phyloP scores from a whole-genome alignment of 768 basidiomycete genomes.

The Leccinum longicurvipes region DNA sequence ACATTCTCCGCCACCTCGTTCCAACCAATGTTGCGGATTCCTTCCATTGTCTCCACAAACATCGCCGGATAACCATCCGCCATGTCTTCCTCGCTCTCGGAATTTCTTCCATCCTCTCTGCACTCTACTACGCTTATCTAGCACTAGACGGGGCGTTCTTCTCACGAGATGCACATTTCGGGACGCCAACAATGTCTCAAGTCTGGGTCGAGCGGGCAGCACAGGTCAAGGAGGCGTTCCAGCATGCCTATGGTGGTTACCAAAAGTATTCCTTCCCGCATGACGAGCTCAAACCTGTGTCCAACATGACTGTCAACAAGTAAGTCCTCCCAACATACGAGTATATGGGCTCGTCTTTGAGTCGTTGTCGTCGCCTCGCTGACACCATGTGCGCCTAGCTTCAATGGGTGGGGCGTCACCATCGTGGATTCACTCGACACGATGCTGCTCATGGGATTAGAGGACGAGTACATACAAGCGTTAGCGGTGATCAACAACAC shows the following conservation, averaged over 20 bases:
- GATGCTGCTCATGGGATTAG: slow-evolving; percentile 74
- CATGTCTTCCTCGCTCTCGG: slow-evolving; percentile 16
- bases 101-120: slow-evolving; percentile 7
- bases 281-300: slow-evolving; percentile 60
- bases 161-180: neutral
- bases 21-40: neutral
- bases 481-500: slow-evolving; percentile 46
- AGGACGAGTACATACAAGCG: slow-evolving; percentile 66
- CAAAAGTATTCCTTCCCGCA: slow-evolving; percentile 56
- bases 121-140: slow-evolving; percentile 18
- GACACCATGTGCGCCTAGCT: slow-evolving; percentile 37
- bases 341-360: neutral
- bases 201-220: slow-evolving; percentile 53
- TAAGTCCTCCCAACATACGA: slow-evolving; percentile 29
- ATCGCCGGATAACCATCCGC: slow-evolving; percentile 9
- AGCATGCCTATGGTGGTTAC: slow-evolving; percentile 67
- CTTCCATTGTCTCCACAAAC: neutral
- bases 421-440: slow-evolving; percentile 83
- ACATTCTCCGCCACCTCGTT: slow-evolving; percentile 1
- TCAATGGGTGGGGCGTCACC: slow-evolving; percentile 79
- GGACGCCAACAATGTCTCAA: slow-evolving; percentile 14
- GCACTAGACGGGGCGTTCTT: neutral
- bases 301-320: slow-evolving; percentile 47
- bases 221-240: slow-evolving; percentile 60
- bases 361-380: neutral